Evolutionary conservation across 2,329 filamentous ascomycete genomes (phyloP), one percentile per base, ranked within the genome.

Genomic region (Clarireedia sp.): DNA sequence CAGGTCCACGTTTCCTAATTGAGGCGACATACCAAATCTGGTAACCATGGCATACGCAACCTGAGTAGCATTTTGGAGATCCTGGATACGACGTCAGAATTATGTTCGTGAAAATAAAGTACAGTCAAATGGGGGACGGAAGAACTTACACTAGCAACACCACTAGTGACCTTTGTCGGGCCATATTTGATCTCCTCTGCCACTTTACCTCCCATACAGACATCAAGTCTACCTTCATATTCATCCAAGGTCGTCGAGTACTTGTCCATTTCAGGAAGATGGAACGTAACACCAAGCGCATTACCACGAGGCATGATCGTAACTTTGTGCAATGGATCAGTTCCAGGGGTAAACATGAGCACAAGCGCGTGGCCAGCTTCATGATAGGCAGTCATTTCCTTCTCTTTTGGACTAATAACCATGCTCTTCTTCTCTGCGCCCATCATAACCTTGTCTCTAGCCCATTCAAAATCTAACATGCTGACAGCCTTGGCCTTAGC

Each of bases 371-470:
- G 94, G 2, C 94, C 94, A 55, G 92, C 95, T 74, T 99, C 94
- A 68, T 96, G 90, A 67, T 95, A 96, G 1, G 90, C 90, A n/a
- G 91, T 96, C 78, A 90, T 86, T 64, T 94, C 81, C 75, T 95
- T 97, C 74, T 99, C 94, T 74, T 95, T 90, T 61, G 92, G 83
- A 44, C 87, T 88, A 55, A 99, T 92, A 55, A 96, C 81, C 73
- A 92, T 90, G 63, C 86, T 95, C 70, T 85, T 88, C 68, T 86
- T 84, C 74, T 99, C 94, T 2, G 92, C 89, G 38, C 94, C 94
- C 90, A 99, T 96, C 70, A 96, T 86, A 53, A 99, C 89, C 74
- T 94, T 94, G 75, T 99, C 94, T 73, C 95, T 97, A 56, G 94
- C 94, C 91, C 92, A 99, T 64, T 96, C 91, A 61, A 97, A 85